Base-by-base conservation (phyloP, 2,329 filamentous ascomycete species). In the Microdochium nivale region DNA sequence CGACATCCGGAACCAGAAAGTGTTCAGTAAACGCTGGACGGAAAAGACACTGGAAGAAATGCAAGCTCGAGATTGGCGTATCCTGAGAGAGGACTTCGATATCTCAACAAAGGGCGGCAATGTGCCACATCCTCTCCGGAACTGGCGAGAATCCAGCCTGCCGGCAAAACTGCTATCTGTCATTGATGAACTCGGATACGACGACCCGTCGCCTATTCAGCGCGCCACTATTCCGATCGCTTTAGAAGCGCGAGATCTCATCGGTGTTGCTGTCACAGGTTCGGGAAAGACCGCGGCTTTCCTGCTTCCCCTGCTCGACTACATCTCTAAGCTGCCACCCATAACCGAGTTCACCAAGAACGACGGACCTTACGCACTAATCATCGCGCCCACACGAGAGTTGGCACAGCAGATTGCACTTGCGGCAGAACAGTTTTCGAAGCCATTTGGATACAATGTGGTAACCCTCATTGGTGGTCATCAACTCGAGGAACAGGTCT, bases 71-170 rank as follows among this genome's bases (percentile, higher is more conserved):
- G 94, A 99, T 70, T 99, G 94, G 94, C 88, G 94, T 65, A 97
- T 99, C 61, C 96, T 99, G 83, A 99, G 97, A 71, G 94, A 97
- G 68, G 91, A 99, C 69, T 97, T 96, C 73, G 95, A 94, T 60
- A 99, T 99, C 65, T 79, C 86, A 40, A 96, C 90, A 9, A 97
- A 96, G 68, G 94, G 94, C 53, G 92, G 92, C 44, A 79, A 80
- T 25, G 90, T 97, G 52, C 94, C 94, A 1, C 92, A 97, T 62
- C 94, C 94, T 0, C 97, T 99, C 91, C 90, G 94, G 49, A 90
- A 78, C 59, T 99, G 94, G 94, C 66, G 80, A 47, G 94, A 99
- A 68, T 95, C 91, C 3, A 78, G 78, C 5, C 76, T 99, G 37
- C 91, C 94, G 2, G 78, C 80, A 54, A 79, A 83, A 1, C 70